Evolutionary conservation across 257 asterid genomes (phyloP), one percentile per base, ranked within the genome.

Genomic region (Mentha longifolia): DNA sequence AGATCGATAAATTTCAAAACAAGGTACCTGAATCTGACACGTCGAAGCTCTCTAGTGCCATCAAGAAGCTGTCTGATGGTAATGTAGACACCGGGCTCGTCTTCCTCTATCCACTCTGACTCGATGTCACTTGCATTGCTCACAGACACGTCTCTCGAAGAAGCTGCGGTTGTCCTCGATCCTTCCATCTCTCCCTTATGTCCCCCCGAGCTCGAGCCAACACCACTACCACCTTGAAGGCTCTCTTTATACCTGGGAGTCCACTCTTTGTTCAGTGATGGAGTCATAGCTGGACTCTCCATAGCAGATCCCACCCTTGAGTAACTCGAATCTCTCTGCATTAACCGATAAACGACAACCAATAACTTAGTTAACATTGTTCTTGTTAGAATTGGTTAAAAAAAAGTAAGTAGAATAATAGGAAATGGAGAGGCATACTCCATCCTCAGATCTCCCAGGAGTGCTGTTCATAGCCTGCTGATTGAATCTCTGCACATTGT

Each of bases 121-220:
- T 89, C 98, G 14, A 89, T 71, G 15, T 92, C 98, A 80, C 98
- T 92, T 52, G 97, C 97, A 77, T 92, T 95, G 85, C 99, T 95
- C n/a, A 95, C 60, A 28, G 99, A 95, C 60, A 85, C 84, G 13
- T 91, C 99, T 74, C 97, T 72, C 13, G 98, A 91, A 15, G 98
- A 91, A 3, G 89, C 85, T 13, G 96, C 85, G 0, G 99, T 95
- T 5, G 88, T 84, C 70, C 99, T 85, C 13, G 99, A 86, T 6
- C 95, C 87, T 2, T 95, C 99, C 92, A 93, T 84, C 49, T 78
- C 92, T 2, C 86, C 86, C 76, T 65, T 83, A 2, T 71, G 80
- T 5, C 78, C 80, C 16, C 78, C 82, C 7, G 70, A 74, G 42
- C 87, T 86, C 5, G 95, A 63, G 63, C 95, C 92, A 3, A 72